Base-by-base conservation (phyloP, 2,329 filamentous ascomycete genomes). In the Venturia effusa region DNA sequence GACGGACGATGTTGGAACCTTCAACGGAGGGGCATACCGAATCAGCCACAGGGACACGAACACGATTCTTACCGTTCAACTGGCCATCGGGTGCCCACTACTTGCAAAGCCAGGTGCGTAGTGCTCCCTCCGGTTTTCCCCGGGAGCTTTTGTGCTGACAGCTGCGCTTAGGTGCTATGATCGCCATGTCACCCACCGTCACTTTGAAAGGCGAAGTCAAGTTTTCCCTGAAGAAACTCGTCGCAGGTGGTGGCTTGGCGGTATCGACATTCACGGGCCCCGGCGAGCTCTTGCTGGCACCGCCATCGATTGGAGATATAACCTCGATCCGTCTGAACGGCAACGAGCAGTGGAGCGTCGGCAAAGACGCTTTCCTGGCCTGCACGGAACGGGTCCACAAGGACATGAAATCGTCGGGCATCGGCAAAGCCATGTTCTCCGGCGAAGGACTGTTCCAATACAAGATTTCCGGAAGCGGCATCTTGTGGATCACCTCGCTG, bases 21-120 rank as follows among this genome's bases (percentile, higher is more conserved):
- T 97, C 80, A 97, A 97, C 73, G 94, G 94, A 19, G 94, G 94
- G 15, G 93, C 89, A 71, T 99, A 93, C 74, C 84, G 94, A 54
- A 92, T 97, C 72, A 94, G 90, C 71, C 94, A 99, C 72, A 83
- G 94, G 27, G 92, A 97, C 74, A 88, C 85, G 65, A 99, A 97
- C 74, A 92, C 89, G 0, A 88, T 97, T 68, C 76, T 97, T 66
- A 97, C 92, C 0, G 76, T 97, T 27, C 93, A 97, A 74, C 78
- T 97, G 57, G 93, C 93, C 15, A 88, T 94, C 74, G 92, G 92
- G 2, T 96, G 90, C 70, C 93, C 93, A 0, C 75, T 97, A 61
- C 81, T 80, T 27, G 90, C 86, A 2, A 94, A 90, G 72, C 92
- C 94, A 22, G 89, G 87, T 86, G 72, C 41, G 69, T 34, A 57